These are phyloP conservation scores for Akanthomyces uredinophilus DNA, from an alignment of 2,329 filamentous ascomycete genomes.

Conservation along the genomic window DNA sequence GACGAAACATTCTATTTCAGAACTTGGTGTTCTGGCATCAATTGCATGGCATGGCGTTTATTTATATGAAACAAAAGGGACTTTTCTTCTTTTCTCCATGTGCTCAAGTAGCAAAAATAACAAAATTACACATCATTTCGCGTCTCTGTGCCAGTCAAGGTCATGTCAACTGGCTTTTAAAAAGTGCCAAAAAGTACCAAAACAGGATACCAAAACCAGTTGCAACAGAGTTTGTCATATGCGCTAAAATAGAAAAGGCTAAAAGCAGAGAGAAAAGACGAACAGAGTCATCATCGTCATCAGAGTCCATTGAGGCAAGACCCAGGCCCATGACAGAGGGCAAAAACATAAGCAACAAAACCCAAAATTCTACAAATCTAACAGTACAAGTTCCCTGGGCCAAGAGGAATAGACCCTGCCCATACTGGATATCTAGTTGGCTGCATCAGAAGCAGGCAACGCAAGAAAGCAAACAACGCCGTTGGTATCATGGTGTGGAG, in stretches of 20 bases:
- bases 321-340: not conserved
- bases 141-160: not conserved
- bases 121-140: not conserved
- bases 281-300: constrained; percentile 14
- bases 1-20: not conserved
- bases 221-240: constrained; percentile 14
- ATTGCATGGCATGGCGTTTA: constrained; percentile 15
- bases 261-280: constrained; percentile 10
- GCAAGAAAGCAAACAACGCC: constrained; percentile 6
- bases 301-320: not conserved
- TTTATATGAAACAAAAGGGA: not conserved
- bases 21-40: constrained; percentile 15
- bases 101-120: not conserved
- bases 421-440: not conserved
- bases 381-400: not conserved
- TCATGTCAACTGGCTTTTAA: not conserved
- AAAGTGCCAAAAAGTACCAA: not conserved
- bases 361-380: not conserved
- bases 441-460: not conserved
- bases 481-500: constrained; percentile 3
- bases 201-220: not conserved
- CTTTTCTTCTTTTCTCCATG: not conserved
- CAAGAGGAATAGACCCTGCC: not conserved
- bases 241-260: constrained; percentile 16
- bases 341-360: not conserved